Conservation (phyloP, 2,329 filamentous ascomycete genomes). For the Botrytis aclada region DNA sequence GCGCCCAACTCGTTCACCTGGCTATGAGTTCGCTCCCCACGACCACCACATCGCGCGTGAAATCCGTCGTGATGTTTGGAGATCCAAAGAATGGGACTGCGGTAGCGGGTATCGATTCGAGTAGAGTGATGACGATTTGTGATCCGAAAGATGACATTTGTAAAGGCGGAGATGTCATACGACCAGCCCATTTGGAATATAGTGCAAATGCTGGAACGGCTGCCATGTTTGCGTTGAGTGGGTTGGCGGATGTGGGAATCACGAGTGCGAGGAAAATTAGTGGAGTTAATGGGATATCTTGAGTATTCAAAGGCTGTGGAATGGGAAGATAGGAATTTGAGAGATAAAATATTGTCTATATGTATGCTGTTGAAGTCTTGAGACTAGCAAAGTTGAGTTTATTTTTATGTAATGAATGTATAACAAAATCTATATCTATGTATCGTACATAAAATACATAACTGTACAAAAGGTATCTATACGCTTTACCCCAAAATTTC, state of each 20-base stretch:
- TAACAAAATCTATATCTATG: neutral
- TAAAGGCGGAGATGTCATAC: slow-evolving; percentile 25
- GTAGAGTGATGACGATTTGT: slow-evolving; percentile 30
- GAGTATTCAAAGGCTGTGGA: neutral
- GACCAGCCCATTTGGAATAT: slow-evolving; percentile 30
- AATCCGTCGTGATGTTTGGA: slow-evolving; percentile 30
- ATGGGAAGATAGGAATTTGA: neutral
- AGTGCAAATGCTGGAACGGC: slow-evolving; percentile 27
- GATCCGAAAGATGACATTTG: slow-evolving; percentile 31
- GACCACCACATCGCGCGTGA: slow-evolving; percentile 26
- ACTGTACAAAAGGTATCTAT: neutral
- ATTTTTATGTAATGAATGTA: neutral
- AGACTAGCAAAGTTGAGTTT: slow-evolving; percentile 5
- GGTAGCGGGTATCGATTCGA: slow-evolving; percentile 25
- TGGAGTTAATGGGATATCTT: slow-evolving; percentile 6
- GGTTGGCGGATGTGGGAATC: slow-evolving; percentile 29
- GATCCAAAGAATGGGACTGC: slow-evolving; percentile 34
- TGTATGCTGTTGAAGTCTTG: neutral
- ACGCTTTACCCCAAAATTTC: slow-evolving; percentile 19
- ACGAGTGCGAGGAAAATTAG: slow-evolving; percentile 27
- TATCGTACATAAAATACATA: neutral
- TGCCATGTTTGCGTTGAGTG: slow-evolving; percentile 31
- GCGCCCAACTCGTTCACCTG: slow-evolving; percentile 33
- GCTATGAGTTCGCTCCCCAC: slow-evolving; percentile 24
- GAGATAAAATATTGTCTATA: neutral